Conservation (phyloP, 257 asterid genomes). For the Gentiana dahurica region DNA sequence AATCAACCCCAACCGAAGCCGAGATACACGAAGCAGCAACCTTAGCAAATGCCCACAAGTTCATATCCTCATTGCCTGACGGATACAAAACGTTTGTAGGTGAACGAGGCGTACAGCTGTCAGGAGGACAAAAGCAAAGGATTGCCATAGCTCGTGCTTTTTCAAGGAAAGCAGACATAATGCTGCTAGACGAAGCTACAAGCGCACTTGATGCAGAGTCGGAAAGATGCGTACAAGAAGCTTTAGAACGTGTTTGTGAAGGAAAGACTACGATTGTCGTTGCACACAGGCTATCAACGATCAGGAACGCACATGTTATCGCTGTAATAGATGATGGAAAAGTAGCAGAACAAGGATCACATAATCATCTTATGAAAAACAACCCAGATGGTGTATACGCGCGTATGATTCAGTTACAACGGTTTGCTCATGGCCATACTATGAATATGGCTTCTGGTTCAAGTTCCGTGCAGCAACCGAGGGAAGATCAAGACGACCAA, state of each 20-base stretch:
- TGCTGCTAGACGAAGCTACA: conserved; percentile 79
- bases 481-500: conserved; percentile 31
- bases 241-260: conserved; percentile 54
- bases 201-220: conserved; percentile 83
- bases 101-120: conserved; percentile 71
- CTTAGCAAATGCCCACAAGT: conserved; percentile 60
- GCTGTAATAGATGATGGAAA: conserved; percentile 84
- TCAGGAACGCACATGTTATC: conserved; percentile 62
- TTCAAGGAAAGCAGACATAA: conserved; percentile 51
- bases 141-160: conserved; percentile 74
- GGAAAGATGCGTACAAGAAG: conserved; percentile 59
- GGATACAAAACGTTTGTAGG: conserved; percentile 55
- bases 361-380: conserved; percentile 67
- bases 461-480: conserved; percentile 18
- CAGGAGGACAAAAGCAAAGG: conserved; percentile 87
- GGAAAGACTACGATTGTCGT: conserved; percentile 77
- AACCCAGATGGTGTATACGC: conserved; percentile 62
- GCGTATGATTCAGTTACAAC: conserved; percentile 73
- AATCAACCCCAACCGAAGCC: conserved; percentile 44
- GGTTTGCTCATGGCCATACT: conserved; percentile 56
- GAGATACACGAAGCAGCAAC: conserved; percentile 71
- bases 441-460: conserved; percentile 46
- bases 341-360: conserved; percentile 83
- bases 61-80: conserved; percentile 40
- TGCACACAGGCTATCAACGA: conserved; percentile 66